A percentile compares a stretch with the other conserved stretches of the same genome.
Conservation (phyloP, 257 asterid species). For the Petunia secreta region DNA sequence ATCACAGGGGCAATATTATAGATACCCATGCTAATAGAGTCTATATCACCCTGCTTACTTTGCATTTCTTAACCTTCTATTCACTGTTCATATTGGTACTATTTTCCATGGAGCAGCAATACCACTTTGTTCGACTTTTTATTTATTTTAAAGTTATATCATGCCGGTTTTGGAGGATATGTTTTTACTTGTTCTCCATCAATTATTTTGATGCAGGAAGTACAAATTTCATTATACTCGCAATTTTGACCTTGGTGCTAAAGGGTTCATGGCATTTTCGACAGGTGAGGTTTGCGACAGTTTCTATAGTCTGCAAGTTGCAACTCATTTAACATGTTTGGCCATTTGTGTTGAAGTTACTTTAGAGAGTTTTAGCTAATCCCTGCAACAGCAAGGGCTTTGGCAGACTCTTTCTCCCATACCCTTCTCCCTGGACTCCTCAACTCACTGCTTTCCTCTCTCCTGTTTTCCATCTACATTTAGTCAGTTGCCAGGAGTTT, state of each 20-base stretch:
- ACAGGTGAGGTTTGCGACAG: constrained; percentile 54
- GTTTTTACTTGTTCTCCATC: neutral
- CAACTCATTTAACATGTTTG: neutral
- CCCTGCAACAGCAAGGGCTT: neutral
- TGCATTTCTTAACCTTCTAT: neutral
- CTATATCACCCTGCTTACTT: neutral
- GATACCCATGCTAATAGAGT: neutral
- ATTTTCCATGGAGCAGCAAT: neutral
- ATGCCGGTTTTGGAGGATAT: neutral
- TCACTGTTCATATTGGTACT: neutral
- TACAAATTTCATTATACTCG: constrained; percentile 84
- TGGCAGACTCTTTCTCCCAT: neutral
- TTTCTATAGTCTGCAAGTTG: neutral
- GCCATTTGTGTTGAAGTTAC: neutral
- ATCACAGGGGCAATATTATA: neutral
- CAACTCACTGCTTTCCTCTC: neutral
- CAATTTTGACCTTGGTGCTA: constrained; percentile 74
- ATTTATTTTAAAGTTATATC: too few relatives aligned
- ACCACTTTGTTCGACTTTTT: neutral
- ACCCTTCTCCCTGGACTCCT: neutral
- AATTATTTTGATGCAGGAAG: constrained; percentile 53
- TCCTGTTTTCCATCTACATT: neutral
- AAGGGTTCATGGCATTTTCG: constrained; percentile 93
- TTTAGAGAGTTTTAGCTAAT: neutral
- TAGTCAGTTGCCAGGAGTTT: neutral